Conservation (phyloP, 257 asterid species). For the Schizonepeta tenuifolia region DNA sequence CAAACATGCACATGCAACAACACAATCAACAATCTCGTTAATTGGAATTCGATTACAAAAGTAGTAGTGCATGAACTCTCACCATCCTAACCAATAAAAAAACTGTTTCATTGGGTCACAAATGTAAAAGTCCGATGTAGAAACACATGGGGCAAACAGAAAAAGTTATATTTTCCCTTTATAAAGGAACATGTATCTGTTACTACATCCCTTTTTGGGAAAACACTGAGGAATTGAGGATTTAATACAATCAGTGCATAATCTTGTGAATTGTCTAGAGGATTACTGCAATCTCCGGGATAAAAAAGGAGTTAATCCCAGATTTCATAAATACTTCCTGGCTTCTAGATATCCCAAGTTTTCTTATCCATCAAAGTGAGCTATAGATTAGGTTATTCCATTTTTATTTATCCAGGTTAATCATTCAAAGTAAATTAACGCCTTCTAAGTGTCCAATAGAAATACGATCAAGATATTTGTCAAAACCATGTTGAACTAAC, state of each 20-base stretch:
- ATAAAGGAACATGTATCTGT: not conserved
- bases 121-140: slow-evolving; percentile 2
- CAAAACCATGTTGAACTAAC: not conserved
- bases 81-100: not conserved
- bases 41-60: not conserved
- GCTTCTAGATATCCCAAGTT: too few species aligned
- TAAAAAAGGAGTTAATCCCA: too few species aligned
- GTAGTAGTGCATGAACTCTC: not conserved
- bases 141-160: slow-evolving; percentile 23
- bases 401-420: too few species aligned
- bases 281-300: too few species aligned
- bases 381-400: too few species aligned
- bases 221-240: not conserved
- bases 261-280: too few species aligned
- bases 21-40: not conserved
- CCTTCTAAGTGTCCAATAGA: not conserved
- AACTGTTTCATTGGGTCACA: not conserved
- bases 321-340: too few species aligned
- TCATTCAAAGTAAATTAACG: too few species aligned
- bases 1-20: slow-evolving; percentile 8
- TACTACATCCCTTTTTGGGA: not conserved
- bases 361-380: too few species aligned
- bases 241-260: not conserved
- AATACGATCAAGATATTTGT: not conserved
- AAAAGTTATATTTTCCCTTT: not conserved